Percentiles rank a stretch among this genome's conserved stretches.
phyloP scores from a whole-genome alignment of 805 yeast genomes.

The Nakazawaea pomicola region DNA sequence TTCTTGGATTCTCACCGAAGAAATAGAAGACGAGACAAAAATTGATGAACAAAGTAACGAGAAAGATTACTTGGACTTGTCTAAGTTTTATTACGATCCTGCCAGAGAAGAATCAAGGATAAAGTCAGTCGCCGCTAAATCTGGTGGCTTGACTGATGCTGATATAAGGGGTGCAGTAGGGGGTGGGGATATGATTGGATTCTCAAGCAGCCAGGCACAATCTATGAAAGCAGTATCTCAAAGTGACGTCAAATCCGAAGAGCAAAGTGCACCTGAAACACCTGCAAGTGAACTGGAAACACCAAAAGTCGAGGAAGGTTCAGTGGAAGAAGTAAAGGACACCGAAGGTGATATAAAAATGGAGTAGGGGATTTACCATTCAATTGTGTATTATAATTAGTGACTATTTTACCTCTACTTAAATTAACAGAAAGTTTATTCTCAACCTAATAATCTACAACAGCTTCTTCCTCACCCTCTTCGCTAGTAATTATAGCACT shows the following conservation, averaged over 20 bases:
- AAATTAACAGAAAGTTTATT: too few species aligned
- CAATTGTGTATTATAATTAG: background rate
- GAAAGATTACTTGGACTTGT: slow-evolving; percentile 35
- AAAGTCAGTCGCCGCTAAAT: slow-evolving; percentile 12
- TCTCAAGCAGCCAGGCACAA: slow-evolving; percentile 27
- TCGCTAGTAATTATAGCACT: slow-evolving; percentile 5
- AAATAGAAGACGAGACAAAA: slow-evolving; percentile 12
- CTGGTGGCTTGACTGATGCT: slow-evolving; percentile 28
- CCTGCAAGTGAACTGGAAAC: slow-evolving; percentile 9
- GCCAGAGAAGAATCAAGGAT: slow-evolving; percentile 16
- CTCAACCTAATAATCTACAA: background rate
- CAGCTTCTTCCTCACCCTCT: slow-evolving; percentile 11
- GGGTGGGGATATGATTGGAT: slow-evolving; percentile 27
- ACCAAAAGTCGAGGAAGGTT: background rate
- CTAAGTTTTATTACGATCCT: slow-evolving; percentile 25
- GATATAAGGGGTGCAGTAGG: slow-evolving; percentile 39
- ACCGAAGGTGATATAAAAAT: slow-evolving; percentile 18
- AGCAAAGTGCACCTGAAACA: slow-evolving; percentile 19
- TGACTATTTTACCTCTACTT: too few species aligned
- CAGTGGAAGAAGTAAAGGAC: slow-evolving; percentile 11
- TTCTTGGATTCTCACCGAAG: slow-evolving; percentile 25
- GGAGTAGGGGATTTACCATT: background rate
- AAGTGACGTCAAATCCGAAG: slow-evolving; percentile 11
- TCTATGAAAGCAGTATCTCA: slow-evolving; percentile 5
- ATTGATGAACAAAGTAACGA: slow-evolving; percentile 16